phyloP scores from a whole-genome alignment of 108 stramenopile species.

The Skeletonema marinoi region DNA sequence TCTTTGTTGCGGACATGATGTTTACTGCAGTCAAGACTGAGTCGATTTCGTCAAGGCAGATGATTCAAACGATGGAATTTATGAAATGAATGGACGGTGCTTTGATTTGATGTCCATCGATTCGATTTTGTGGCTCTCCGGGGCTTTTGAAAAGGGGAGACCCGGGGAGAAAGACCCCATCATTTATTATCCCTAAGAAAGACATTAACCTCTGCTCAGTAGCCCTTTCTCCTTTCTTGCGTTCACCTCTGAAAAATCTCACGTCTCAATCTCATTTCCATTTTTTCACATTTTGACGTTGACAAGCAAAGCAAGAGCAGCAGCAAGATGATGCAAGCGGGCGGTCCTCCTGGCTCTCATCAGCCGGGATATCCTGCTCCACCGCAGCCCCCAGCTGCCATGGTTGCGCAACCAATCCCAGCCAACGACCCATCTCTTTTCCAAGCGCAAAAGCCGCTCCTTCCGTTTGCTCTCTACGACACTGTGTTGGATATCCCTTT shows the following conservation, averaged over 20 bases:
- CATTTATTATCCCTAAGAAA: too few species aligned
- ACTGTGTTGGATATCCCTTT: constrained; percentile 36
- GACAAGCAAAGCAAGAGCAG: too few species aligned
- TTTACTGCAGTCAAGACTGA: not conserved
- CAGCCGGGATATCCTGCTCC: constrained; percentile 5
- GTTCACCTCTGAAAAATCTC: too few species aligned
- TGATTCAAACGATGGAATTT: not conserved
- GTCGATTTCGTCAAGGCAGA: not conserved
- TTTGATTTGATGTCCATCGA: not conserved
- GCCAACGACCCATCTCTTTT: constrained; percentile 11
- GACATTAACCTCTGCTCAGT: too few species aligned
- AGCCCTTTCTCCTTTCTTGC: too few species aligned
- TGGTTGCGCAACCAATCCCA: constrained; percentile 5
- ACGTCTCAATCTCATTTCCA: too few species aligned
- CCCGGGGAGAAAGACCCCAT: too few species aligned
- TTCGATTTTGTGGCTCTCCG: not conserved
- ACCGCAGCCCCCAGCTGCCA: constrained; percentile 5
- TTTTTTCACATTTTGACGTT: too few species aligned
- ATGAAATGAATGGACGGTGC: not conserved
- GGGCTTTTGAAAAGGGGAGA: too few species aligned
- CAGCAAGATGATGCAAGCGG: constrained; percentile 29
- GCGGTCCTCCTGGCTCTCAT: not conserved
- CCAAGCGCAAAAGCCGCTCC: constrained; percentile 6
- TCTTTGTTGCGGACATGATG: constrained; percentile 22
- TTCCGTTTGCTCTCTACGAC: constrained; percentile 39